Evolutionary conservation across 2,329 filamentous ascomycete genomes (phyloP), one percentile per base, ranked within the genome.

Genomic region (Trichoderma simmonsii): DNA sequence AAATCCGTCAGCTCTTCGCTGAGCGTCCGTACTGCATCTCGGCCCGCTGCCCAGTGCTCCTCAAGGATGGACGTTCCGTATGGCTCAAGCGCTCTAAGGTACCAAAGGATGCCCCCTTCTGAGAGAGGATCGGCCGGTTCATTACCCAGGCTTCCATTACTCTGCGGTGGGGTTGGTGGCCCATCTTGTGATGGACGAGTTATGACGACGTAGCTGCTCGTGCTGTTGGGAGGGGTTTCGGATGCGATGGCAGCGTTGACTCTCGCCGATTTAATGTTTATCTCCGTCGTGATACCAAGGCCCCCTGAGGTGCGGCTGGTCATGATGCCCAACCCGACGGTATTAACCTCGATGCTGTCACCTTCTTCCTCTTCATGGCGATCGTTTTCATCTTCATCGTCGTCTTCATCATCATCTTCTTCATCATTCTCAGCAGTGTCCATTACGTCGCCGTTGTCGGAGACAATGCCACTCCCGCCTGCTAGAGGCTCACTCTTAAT

Each of bases 1-100:
- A 98, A 90, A 78, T 98, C 95, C 71, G 93, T 97, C 26, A 98
- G 86, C 76, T 95, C 93, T 81, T 97, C 95, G 77, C 93, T 97
- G 81, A 95, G 90, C 76, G 84, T 85, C 32, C 87, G 83, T 43
- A 86, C 82, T 1, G 92, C 89, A 70, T 95, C 92, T 39, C 91
- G 87, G 2, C 91, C 93, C 0, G 88, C 90, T 86, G 75, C 77
- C 79, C 80, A 81, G 67, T 90, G 87, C 81, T 95, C 92, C 75
- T 92, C 91, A 70, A 93, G 85, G 11, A 95, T 89, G 0, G 92
- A 95, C 0, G 94, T 97, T 71, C 94, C 95, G 68, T 89, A 70
- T 1, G 93, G 92, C 66, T 96, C 89, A 78, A 97, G 97, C 9
- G 89, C 87, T 77, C 93, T 89, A 72, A 97, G 88, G 80, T 97